A percentile compares a stretch with the other conserved stretches of the same genome.
Conservation (phyloP, 2,329 filamentous ascomycete species). For the Ophiostoma piceae region DNA sequence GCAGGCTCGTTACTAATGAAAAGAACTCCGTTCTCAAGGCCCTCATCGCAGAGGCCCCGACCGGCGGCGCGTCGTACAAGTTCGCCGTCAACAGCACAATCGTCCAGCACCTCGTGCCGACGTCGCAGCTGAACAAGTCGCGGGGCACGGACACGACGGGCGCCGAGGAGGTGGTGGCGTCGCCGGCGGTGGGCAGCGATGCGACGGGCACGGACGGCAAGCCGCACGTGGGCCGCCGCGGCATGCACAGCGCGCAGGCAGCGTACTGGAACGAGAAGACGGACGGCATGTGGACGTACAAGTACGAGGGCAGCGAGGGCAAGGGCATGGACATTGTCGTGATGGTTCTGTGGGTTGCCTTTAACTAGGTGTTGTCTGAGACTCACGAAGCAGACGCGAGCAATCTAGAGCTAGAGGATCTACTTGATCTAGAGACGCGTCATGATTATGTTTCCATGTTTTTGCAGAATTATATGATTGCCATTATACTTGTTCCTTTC, state of each 20-base stretch:
- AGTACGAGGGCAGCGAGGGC: constrained; percentile 65
- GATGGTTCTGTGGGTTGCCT: constrained; percentile 72
- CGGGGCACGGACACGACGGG: constrained; percentile 45
- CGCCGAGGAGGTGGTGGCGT: constrained; percentile 48
- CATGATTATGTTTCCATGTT: too few relatives aligned
- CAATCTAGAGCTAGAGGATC: too few relatives aligned
- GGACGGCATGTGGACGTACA: constrained; percentile 85
- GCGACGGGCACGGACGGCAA: constrained; percentile 57
- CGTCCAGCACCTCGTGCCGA: constrained; percentile 81
- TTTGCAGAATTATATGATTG: too few relatives aligned
- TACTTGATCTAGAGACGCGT: too few relatives aligned
- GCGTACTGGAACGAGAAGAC: constrained; percentile 89
- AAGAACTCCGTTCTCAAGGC: constrained; percentile 72
- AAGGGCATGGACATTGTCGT: constrained; percentile 66
- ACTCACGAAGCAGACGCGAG: not conserved
- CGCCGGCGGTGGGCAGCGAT: constrained; percentile 41
- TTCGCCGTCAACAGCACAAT: constrained; percentile 98
- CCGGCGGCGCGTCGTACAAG: constrained; percentile 63
- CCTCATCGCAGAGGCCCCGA: constrained; percentile 67
- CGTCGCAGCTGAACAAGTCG: constrained; percentile 58
- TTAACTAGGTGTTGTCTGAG: not conserved
- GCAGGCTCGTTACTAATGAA: not conserved
- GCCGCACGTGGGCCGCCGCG: constrained; percentile 74
- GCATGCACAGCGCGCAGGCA: constrained; percentile 82
- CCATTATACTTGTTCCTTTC: too few relatives aligned